Conservation (phyloP, 1,284 basidiomycete genomes). For the Mycena citricolor region DNA sequence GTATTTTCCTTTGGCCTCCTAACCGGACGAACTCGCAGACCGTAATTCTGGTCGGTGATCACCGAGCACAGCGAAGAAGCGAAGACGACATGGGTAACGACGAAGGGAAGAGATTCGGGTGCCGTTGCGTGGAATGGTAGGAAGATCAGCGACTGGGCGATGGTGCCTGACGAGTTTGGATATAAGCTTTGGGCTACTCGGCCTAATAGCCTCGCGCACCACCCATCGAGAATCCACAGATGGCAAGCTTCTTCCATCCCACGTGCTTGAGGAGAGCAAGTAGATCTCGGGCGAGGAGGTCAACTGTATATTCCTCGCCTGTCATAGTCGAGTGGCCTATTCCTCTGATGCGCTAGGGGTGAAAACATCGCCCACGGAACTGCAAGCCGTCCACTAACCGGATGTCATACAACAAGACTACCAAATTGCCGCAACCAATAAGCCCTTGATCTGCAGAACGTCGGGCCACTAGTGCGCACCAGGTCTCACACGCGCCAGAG, state of each 20-base stretch:
- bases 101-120: constrained; percentile 39
- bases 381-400: constrained; percentile 3
- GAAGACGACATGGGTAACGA: constrained; percentile 40
- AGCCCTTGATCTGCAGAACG: neutral
- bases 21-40: constrained; percentile 23
- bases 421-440: neutral
- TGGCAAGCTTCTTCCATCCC: constrained; percentile 39
- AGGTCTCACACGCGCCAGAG: constrained; percentile 31
- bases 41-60: constrained; percentile 28
- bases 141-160: constrained; percentile 44
- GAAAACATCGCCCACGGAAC: neutral
- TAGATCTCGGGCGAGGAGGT: constrained; percentile 44
- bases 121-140: constrained; percentile 37
- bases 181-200: neutral
- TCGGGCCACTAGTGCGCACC: constrained; percentile 24
- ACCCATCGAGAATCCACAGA: constrained; percentile 48
- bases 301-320: constrained; percentile 39
- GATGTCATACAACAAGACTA: constrained; percentile 34
- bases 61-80: constrained; percentile 33
- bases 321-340: constrained; percentile 19
- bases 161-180: constrained; percentile 30
- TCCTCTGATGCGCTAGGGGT: constrained; percentile 23
- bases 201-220: constrained; percentile 28
- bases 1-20: too few species aligned
- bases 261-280: constrained; percentile 36